Evolutionary conservation across 371 early-diverging fungal genomes (phyloP), one percentile per base, ranked within the genome.

Genomic region (Ordospora pajunii): DNA sequence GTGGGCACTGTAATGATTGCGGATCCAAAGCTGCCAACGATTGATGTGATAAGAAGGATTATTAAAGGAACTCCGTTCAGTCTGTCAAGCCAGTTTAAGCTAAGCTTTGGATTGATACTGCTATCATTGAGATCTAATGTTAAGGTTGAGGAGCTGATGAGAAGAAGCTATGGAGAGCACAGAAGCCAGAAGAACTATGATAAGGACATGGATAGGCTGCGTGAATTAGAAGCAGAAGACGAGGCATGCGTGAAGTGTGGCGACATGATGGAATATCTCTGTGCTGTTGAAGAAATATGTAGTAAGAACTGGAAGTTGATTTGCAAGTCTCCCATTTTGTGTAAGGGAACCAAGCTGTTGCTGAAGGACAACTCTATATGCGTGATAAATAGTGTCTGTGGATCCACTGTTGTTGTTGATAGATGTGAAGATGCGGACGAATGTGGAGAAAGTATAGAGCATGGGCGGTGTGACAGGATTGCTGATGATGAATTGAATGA

Each of bases 1-100:
- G 92, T 91, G 2, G 98, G 98, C 37, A 87, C 91, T 42, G 96
- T 96, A 0, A 90, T 96, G 53, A 90, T 96, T 73, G 89, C 90
- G 4, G 88, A 88, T 27, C 78, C 78, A 50, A 77, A 79, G 43
- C 66, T 75, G 10, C 79, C 73, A 4, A 32, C 65, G 7, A 67
- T 80, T 43, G n/a, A 12, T 12, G 21, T 64, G 12, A 69, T 84
- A 37, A 73, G 75, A 32, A 62, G 69, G 42, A 45, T 84, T 6
- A 80, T 76, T 14, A 71, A 74, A 19, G 84, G 82, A 14, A 62
- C 50, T 19, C 77, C 82, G 6, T 14, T 43, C 23, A 64, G 54
- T 19, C 66, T 84, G 67, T 73, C 78, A 23, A 78, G 79, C 53
- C 73, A 84, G 67, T 84, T 84, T 52, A 82, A 71, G 54, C 50